Base-by-base conservation (phyloP, 2,329 filamentous ascomycete genomes). In the Xylariaceae sp. region DNA sequence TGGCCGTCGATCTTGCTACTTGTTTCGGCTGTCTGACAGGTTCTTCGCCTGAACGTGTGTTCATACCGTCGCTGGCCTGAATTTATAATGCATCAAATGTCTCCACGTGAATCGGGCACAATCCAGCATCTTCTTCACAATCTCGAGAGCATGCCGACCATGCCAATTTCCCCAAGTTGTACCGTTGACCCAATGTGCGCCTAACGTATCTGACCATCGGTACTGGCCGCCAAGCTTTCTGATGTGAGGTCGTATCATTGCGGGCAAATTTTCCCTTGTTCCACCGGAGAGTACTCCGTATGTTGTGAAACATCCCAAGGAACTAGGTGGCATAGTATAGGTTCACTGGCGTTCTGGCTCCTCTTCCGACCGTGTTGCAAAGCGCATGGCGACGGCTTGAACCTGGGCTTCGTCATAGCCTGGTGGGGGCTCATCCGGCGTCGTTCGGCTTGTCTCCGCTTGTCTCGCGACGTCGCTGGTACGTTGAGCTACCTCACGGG, bases 401-500 rank as follows among this genome's bases (percentile, higher is more conserved):
- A 80, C 84, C 71, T 96, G 92, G 26, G 89, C 88, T 70, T 96
- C 90, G 65, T 96, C 91, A 67, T 97, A 97, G 34, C 85, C 88
- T 47, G 92, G 92, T 45, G 92, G 92, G 5, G 92, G 90, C 67
- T 94, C 92, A 72, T 85, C 65, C 65, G 89, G 72, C 74, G 71
- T 74, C 22, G 63, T 63, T 53, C 71, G 70, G 40, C 64, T 59
- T 49, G 62, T 60, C 48, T 69, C 67, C 34, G 49, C 59, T 51
- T 60, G 63, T 46, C 55, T 60, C 43, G 51, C 61, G 34, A 58
- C 58, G 55, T 67, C 63, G 19, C 63, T 61, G 19, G 60, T 62
- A 43, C 56, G 60, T 22, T 58, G 56, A 45, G 61, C 57, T 37
- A 66, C 57, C 39, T 68, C 67, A 6, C 56, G 60, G n/a, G 59